These are phyloP conservation scores for Breviolum minutum DNA, from an alignment of 73 alveolate species.

Conservation along the genomic window DNA sequence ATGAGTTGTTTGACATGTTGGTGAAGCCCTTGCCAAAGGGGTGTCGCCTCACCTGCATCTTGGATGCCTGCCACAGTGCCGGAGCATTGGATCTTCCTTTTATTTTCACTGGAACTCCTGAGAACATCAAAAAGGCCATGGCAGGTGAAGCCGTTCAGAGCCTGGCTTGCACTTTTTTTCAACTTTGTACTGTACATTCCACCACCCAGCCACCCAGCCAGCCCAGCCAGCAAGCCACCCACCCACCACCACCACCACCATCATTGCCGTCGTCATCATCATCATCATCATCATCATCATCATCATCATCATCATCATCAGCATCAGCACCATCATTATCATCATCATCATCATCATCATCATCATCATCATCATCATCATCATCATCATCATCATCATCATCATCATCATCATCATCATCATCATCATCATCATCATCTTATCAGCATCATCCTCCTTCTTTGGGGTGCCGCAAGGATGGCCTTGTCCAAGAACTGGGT, in stretches of 20 bases:
- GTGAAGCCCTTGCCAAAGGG: constrained; percentile 84
- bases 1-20: constrained; percentile 52
- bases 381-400: background rate
- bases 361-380: too few relatives aligned
- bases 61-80: constrained; percentile 79
- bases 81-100: constrained; percentile 84
- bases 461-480: constrained; percentile 23
- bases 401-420: background rate
- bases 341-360: too few relatives aligned
- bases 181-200: too few relatives aligned
- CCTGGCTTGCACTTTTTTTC: background rate
- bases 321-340: too few relatives aligned
- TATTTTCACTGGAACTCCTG: constrained; percentile 67
- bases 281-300: too few relatives aligned
- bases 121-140: constrained; percentile 71
- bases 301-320: too few relatives aligned
- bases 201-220: too few relatives aligned
- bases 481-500: constrained; percentile 86
- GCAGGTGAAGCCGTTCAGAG: constrained; percentile 71
- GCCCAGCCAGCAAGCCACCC: too few relatives aligned
- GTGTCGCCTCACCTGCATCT: constrained; percentile 44
- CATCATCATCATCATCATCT: background rate
- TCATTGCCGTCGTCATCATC: too few relatives aligned
- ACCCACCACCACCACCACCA: too few relatives aligned
- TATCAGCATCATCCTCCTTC: background rate